phyloP scores from a whole-genome alignment of 371 early-diverging fungal genomes.

The Cokeromyces recurvatus region DNA sequence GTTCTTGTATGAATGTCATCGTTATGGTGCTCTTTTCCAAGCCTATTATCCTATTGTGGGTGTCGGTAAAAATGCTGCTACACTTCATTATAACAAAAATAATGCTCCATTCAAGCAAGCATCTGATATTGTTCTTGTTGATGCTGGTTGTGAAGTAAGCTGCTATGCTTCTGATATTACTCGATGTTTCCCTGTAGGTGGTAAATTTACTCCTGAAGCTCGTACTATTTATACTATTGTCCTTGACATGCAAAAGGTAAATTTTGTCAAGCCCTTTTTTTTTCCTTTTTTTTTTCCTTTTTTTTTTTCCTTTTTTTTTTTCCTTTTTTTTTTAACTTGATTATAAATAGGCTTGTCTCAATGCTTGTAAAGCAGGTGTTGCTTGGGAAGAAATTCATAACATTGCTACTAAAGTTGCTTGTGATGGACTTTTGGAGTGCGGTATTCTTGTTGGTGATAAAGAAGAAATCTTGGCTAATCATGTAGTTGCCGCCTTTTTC shows the following conservation, averaged over 20 bases:
- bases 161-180: slow-evolving; percentile 91
- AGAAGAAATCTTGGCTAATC: slow-evolving; percentile 62
- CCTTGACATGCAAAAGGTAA: slow-evolving; percentile 76
- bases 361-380: slow-evolving; percentile 71
- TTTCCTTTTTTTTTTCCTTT: too few relatives aligned
- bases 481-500: slow-evolving; percentile 84
- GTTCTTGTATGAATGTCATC: slow-evolving; percentile 71
- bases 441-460: slow-evolving; percentile 72
- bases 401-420: slow-evolving; percentile 67
- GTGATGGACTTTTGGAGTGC: slow-evolving; percentile 69
- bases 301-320: too few relatives aligned
- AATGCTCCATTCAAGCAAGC: slow-evolving; percentile 39
- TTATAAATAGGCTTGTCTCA: slow-evolving; percentile 37
- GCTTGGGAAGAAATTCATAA: slow-evolving; percentile 90
- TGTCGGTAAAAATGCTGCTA: slow-evolving; percentile 72
- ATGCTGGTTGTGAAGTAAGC: slow-evolving; percentile 81
- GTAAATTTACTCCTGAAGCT: slow-evolving; percentile 72
- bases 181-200: slow-evolving; percentile 83
- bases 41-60: slow-evolving; percentile 88
- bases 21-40: slow-evolving; percentile 69
- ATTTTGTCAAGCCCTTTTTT: background rate
- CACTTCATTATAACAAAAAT: slow-evolving; percentile 83
- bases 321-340: too few relatives aligned
- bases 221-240: slow-evolving; percentile 80
- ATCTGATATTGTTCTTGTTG: slow-evolving; percentile 68